phyloP scores from a whole-genome alignment of 768 basidiomycete genomes.

The Pleurotus cornucopiae region DNA sequence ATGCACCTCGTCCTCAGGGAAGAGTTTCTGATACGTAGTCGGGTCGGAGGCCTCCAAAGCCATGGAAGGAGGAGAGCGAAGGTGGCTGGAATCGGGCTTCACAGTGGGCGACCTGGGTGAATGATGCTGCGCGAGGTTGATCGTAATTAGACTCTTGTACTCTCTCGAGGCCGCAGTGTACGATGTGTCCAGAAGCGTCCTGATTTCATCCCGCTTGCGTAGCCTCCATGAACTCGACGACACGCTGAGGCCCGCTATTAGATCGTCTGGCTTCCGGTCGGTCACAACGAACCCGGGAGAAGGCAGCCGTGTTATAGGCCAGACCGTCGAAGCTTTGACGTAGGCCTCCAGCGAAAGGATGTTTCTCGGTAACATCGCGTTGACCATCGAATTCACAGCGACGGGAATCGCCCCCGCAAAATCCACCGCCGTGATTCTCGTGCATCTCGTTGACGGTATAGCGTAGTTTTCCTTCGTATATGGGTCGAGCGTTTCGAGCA shows the following conservation, averaged over 20 bases:
- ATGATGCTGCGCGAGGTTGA: constrained; percentile 1
- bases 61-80: constrained; percentile 22
- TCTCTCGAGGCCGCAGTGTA: constrained; percentile 47
- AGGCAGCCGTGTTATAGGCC: constrained; percentile 70
- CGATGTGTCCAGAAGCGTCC: constrained; percentile 50
- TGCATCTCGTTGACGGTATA: constrained; percentile 90
- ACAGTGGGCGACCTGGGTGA: constrained; percentile 7
- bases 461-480: constrained; percentile 92
- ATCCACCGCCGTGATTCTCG: constrained; percentile 80
- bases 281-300: constrained; percentile 55
- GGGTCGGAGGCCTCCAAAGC: neutral
- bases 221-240: constrained; percentile 52
- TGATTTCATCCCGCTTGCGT: constrained; percentile 52
- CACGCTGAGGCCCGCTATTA: constrained; percentile 21
- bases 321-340: constrained; percentile 59
- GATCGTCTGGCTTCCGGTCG: constrained; percentile 47
- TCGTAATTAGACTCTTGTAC: constrained; percentile 45
- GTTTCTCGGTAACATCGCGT: constrained; percentile 66
- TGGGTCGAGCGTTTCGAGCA: constrained; percentile 93
- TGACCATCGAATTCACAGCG: constrained; percentile 82
- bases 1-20: constrained; percentile 20
- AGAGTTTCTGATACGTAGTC: constrained; percentile 9
- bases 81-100: constrained; percentile 30
- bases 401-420: constrained; percentile 82
- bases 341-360: constrained; percentile 73